Conservation (phyloP, 495 filamentous ascomycete genomes). For the Stereocaulon alpinum region DNA sequence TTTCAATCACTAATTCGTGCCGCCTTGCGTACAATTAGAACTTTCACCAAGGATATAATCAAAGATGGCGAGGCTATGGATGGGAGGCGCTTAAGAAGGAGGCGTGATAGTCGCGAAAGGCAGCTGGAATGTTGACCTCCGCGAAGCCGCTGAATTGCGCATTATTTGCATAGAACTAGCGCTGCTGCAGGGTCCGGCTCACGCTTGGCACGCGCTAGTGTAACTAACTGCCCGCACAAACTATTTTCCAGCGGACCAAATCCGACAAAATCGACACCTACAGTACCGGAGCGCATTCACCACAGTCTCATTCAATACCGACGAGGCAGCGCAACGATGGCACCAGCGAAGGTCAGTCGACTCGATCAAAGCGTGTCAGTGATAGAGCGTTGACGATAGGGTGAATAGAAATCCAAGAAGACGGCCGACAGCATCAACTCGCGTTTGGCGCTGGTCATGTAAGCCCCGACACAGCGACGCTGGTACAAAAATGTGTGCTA, state of each 20-base stretch:
- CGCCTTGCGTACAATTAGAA: not conserved
- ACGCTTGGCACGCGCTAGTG: slow-evolving; percentile 5
- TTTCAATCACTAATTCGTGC: not conserved
- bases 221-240: slow-evolving; percentile 5
- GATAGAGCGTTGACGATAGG: not conserved
- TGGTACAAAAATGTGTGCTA: not conserved
- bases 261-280: not conserved
- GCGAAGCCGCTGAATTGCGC: not conserved
- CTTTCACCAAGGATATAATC: too few species aligned
- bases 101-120: not conserved
- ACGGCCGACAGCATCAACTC: slow-evolving; percentile 83
- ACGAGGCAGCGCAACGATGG: slow-evolving; percentile 53
- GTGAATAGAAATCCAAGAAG: slow-evolving; percentile 75
- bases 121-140: not conserved
- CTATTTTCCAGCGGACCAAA: not conserved
- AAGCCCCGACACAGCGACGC: not conserved
- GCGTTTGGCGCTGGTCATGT: slow-evolving; percentile 83
- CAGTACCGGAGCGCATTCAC: slow-evolving; percentile 14
- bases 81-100: not conserved
- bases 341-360: slow-evolving; percentile 43
- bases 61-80: too few species aligned
- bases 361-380: not conserved
- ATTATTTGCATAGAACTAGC: not conserved
- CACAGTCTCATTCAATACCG: not conserved
- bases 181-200: not conserved